Evolutionary conservation across 805 yeast genomes (phyloP).

Genomic region (Sungouiella blattae): DNA sequence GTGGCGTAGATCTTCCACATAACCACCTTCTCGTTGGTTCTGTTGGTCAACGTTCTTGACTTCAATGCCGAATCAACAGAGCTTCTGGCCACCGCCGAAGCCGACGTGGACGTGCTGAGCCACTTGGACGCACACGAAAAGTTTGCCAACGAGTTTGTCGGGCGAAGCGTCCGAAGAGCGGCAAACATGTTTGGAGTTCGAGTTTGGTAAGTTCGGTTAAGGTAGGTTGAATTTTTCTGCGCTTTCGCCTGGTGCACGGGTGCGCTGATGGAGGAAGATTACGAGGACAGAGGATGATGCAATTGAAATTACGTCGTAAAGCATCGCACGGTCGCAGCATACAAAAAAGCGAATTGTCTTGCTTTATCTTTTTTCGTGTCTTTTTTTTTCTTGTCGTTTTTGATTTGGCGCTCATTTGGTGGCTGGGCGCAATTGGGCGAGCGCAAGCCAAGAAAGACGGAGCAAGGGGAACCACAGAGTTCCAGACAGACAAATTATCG

Average conservation of each 20-base stretch:
- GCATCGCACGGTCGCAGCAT: no score
- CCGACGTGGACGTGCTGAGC: slow-evolving; percentile 6
- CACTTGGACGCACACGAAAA: slow-evolving; percentile 6
- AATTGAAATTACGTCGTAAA: no score
- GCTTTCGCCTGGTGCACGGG: slow-evolving; percentile 10
- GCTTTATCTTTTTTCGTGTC: no score
- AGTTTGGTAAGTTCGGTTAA: neutral
- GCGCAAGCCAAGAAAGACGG: no score
- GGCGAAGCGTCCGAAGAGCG: slow-evolving; percentile 11
- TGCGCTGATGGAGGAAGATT: no score
- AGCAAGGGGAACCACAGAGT: no score
- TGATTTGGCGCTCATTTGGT: no score
- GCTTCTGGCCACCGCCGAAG: slow-evolving; percentile 6
- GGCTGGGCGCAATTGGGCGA: no score
- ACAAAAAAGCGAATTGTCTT: no score
- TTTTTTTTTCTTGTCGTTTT: no score
- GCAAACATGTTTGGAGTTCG: slow-evolving; percentile 9
- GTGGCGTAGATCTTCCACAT: slow-evolving; percentile 72
- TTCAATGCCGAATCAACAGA: slow-evolving; percentile 3
- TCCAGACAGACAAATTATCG: no score
- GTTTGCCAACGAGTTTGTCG: slow-evolving; percentile 5
- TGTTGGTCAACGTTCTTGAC: slow-evolving; percentile 1
- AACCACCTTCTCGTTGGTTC: slow-evolving; percentile 37
- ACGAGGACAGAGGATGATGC: no score
- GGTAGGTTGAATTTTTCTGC: slow-evolving; percentile 4